Percentiles rank a stretch among this genome's conserved stretches.
phyloP scores from a whole-genome alignment of 805 yeast genomes.

The Saccharomycopsis selenospora region DNA sequence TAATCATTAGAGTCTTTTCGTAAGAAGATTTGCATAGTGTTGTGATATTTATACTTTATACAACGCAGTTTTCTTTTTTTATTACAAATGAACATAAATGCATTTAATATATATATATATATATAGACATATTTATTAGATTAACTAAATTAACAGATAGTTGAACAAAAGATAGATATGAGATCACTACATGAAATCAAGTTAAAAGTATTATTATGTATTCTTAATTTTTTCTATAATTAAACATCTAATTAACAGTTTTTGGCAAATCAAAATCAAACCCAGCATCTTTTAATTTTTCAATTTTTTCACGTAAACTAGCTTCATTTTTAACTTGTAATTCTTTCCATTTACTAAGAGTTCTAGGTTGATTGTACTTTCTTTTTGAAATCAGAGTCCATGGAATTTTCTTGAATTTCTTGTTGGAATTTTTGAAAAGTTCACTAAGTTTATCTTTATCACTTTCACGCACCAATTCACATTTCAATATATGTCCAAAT shows the following conservation, averaged over 20 bases:
- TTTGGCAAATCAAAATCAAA: conserved; percentile 38
- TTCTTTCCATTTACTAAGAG: conserved; percentile 48
- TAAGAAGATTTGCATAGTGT: too few relatives aligned
- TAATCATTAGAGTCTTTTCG: too few relatives aligned
- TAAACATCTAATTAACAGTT: neutral
- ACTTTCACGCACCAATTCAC: conserved; percentile 44
- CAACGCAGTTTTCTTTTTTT: too few relatives aligned
- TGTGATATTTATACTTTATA: too few relatives aligned
- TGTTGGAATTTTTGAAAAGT: conserved; percentile 51
- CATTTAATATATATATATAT: too few relatives aligned
- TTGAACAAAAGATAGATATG: too few relatives aligned
- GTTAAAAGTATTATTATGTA: too few relatives aligned
- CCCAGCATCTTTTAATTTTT: conserved; percentile 48
- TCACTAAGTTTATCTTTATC: conserved; percentile 31
- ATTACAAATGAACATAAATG: too few relatives aligned
- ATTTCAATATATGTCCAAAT: conserved; percentile 80
- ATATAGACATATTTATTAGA: too few relatives aligned
- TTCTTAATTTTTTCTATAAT: too few relatives aligned
- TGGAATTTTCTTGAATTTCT: conserved; percentile 50
- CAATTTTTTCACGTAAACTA: conserved; percentile 38
- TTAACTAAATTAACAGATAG: too few relatives aligned
- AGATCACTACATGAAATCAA: too few relatives aligned
- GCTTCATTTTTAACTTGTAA: conserved; percentile 41
- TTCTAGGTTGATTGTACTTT: conserved; percentile 50
- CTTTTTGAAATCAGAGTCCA: conserved; percentile 48